These are phyloP conservation scores for Chamaecyparis obtusa DNA, from an alignment of 75 land plant genomes.

Conservation along the genomic window DNA sequence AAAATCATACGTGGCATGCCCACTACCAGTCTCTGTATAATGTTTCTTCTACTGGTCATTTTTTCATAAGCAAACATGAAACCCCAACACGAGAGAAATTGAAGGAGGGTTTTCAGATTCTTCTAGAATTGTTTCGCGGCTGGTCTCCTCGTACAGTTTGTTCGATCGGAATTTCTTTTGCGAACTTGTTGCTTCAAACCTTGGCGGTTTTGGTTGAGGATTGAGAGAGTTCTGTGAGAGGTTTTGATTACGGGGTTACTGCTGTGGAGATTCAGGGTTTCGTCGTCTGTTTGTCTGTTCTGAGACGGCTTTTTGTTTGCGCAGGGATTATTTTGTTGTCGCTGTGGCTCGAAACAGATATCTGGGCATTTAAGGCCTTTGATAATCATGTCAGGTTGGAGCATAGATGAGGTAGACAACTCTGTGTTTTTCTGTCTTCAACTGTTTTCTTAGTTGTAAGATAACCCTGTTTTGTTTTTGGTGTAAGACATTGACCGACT, in stretches of 20 bases:
- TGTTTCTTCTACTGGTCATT: background rate
- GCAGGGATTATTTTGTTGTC: background rate
- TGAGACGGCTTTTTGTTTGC: background rate
- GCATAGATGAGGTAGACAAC: constrained; percentile 9
- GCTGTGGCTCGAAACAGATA: background rate
- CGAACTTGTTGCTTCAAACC: background rate
- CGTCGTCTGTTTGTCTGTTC: background rate
- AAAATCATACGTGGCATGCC: background rate
- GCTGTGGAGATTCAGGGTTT: background rate
- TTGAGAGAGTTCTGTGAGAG: background rate
- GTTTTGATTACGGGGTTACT: background rate
- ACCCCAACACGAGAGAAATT: background rate
- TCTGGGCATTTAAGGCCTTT: background rate
- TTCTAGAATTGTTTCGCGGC: background rate
- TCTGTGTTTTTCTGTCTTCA: background rate
- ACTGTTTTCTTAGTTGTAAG: background rate
- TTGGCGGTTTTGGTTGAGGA: background rate
- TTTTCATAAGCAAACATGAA: background rate
- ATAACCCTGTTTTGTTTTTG: background rate
- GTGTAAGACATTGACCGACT: background rate
- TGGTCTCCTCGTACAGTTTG: background rate
- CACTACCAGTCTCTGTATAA: background rate
- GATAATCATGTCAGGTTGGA: constrained; percentile 10
- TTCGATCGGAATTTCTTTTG: background rate
- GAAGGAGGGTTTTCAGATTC: background rate